phyloP scores from a whole-genome alignment of 768 basidiomycete genomes.

The Suillus brevipes region DNA sequence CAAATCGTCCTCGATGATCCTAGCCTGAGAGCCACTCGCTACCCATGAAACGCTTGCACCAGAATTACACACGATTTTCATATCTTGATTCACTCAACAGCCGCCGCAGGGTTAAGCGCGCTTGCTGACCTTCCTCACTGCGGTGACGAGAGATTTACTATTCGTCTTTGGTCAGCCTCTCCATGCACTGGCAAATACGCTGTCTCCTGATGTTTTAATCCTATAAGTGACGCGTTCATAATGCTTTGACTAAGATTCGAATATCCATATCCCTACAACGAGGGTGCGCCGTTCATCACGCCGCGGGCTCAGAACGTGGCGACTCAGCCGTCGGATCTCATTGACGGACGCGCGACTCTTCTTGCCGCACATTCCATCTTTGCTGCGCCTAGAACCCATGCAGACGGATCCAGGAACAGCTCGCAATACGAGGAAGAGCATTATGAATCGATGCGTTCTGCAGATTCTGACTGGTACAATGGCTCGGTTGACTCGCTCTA shows the following conservation, averaged over 20 bases:
- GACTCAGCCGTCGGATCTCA: not conserved
- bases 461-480: not conserved
- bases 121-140: not conserved
- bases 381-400: not conserved
- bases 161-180: not conserved
- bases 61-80: not conserved
- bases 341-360: not conserved
- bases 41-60: not conserved
- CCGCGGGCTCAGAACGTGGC: not conserved
- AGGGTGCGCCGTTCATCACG: not conserved
- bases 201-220: not conserved
- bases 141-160: not conserved
- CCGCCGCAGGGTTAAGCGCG: not conserved
- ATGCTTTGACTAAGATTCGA: not conserved
- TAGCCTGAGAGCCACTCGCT: not conserved
- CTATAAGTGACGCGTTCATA: not conserved
- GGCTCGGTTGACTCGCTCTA: conserved; percentile 1
- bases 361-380: not conserved
- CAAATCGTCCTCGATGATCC: not conserved
- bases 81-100: not conserved
- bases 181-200: not conserved
- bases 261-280: not conserved
- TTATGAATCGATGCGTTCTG: not conserved
- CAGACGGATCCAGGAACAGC: not conserved
- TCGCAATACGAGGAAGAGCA: not conserved